Evolutionary conservation across 176 grass and related monocot genomes (phyloP), one percentile per base, ranked within the genome.

Genomic region (Canna indica): DNA sequence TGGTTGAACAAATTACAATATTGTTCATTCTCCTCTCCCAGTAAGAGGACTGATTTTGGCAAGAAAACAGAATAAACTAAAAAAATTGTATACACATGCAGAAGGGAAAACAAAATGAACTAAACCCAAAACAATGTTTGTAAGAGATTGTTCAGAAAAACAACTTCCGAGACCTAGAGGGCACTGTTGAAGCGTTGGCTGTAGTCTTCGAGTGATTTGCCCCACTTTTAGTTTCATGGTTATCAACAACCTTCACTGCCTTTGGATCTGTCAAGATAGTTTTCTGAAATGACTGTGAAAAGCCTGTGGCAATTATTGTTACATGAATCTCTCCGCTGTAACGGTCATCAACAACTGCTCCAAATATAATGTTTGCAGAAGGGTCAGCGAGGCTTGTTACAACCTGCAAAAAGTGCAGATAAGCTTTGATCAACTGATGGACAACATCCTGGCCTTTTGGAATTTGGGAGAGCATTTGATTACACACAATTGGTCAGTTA

Each of bases 281-380:
- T 36, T 91, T 83, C 78, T 97, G 94, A 56, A 97, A 97, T 47
- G 94, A 90, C n/a, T 97, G 86, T 0, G 89, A 85, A 36, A 90
- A 97, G 22, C 94, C 94, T n/a, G 94, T 90, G 0, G 94, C 94
- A 20, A 97, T 97, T 60, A 97, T 92, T 3, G 89, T 97, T 53
- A 97, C 94, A 15, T 93, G 94, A 67, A 97, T 81, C 77, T 92
- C 94, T 3, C 89, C 94, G 9, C 73, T 92, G 69, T 92, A 97
- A 11, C 82, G 83, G 16, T 97, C 94, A 31, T 93, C 94, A 20
- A 99, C 94, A 22, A 99, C 94, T 1, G 94, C 94, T 9, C 89
- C 94, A 25, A 99, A 99, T 53, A 99, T 93, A 81, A 99, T 99
- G 61, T 99, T 99, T 3, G 94, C 89, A 3, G 94, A 99, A 32